Base-by-base conservation (phyloP, 1,284 basidiomycete genomes). In the Ustilago cynodontis region DNA sequence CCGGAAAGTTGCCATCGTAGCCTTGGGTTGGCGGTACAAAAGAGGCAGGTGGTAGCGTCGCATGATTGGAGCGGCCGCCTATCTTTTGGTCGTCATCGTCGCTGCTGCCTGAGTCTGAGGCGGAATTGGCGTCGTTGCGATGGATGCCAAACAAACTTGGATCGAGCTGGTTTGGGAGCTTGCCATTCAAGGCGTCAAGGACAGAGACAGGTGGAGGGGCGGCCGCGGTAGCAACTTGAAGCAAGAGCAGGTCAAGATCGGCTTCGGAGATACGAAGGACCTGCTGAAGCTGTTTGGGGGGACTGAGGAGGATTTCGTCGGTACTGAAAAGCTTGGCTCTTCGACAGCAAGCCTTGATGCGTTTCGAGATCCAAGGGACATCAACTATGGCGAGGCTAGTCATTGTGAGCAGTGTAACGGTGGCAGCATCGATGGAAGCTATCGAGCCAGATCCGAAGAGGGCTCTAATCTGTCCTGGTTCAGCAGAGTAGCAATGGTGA, bases 291-390 rank as follows among this genome's bases (percentile, higher is more conserved):
- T 69, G 57, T 13, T 61, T 53, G 13, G 64, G 60, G 14, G 43
- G 57, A 11, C 26, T 39, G 61, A 75, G 77, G 0, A 78, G 57
- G 37, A 78, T 59, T 52, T 78, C 72, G 51, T 75, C 45, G 16
- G 66, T 63, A 61, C 62, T 67, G 45, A 66, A 72, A 28, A 75
- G 65, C 49, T 69, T 65, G 13, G 74, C 74, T 18, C 69, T 55
- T 29, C 69, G 69, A 61, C 69, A 77, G 59, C 74, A 72, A 3
- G 74, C 74, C 54, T 77, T 71, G 69, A 69, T 58, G 61, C 74
- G 65, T 50, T 77, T 72, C 16, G 74, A 77, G 41, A 77, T 63
- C 47, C 59, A 59, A n/a, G 69, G 62, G 0, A 77, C 50, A 29
- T 77, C 69, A 24, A 59, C 49, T 16, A 76, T 67, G 24, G 73